phyloP scores from a whole-genome alignment of 2,329 filamentous ascomycete genomes.

The Colletotrichum sp. region DNA sequence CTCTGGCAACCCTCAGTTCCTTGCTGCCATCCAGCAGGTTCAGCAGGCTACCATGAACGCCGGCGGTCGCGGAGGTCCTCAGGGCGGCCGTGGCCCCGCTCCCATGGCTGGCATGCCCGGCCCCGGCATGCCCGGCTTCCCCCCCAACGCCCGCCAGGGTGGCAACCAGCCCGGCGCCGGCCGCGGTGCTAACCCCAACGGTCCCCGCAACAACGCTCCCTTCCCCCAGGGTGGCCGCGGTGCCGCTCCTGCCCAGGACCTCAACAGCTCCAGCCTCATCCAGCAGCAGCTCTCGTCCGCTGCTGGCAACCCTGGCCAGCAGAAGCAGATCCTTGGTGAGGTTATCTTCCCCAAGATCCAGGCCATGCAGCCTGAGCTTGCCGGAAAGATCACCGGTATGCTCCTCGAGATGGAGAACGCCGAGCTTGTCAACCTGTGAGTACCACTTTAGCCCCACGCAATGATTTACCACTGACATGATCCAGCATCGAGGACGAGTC shows the following conservation, averaged over 20 bases:
- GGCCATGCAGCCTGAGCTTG: slow-evolving; percentile 90
- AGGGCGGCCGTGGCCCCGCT: slow-evolving; percentile 75
- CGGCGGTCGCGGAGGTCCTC: slow-evolving; percentile 66
- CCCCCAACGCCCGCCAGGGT: slow-evolving; percentile 59
- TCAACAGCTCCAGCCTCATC: slow-evolving; percentile 42
- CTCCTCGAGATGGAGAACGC: slow-evolving; percentile 98
- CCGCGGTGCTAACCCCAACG: slow-evolving; percentile 45
- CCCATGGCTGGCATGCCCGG: slow-evolving; percentile 58
- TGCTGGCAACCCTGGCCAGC: slow-evolving; percentile 68
- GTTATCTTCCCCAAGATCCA: slow-evolving; percentile 99
- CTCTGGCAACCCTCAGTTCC: slow-evolving; percentile 78
- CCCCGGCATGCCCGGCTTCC: slow-evolving; percentile 61
- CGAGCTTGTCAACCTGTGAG: slow-evolving; percentile 95
- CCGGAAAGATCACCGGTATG: slow-evolving; percentile 99
- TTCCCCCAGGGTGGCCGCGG: slow-evolving; percentile 53
- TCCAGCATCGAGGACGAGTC: slow-evolving; percentile 87
- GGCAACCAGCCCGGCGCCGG: slow-evolving; percentile 49
- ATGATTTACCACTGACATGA: slow-evolving; percentile 13
- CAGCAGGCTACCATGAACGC: slow-evolving; percentile 62
- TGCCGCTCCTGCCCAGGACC: slow-evolving; percentile 33
- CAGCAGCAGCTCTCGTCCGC: slow-evolving; percentile 63
- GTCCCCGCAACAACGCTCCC: slow-evolving; percentile 44
- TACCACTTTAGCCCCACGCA: slow-evolving; percentile 31
- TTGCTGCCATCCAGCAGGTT: slow-evolving; percentile 83
- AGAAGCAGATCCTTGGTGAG: slow-evolving; percentile 99